phyloP scores from a whole-genome alignment of 2,329 filamentous ascomycete species.

The Xylariaceae sp. region DNA sequence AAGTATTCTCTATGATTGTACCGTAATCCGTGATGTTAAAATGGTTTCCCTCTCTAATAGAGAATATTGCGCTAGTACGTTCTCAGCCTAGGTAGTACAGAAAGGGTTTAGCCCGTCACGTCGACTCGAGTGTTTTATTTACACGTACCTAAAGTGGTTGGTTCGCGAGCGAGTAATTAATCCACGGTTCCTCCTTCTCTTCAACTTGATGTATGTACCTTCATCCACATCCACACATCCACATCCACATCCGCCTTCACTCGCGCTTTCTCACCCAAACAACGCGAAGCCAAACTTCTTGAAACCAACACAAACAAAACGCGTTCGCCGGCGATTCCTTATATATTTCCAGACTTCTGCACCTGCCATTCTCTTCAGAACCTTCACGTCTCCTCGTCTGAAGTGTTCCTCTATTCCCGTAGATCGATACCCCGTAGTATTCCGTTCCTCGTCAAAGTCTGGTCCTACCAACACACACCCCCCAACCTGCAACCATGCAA shows the following conservation, averaged over 20 bases:
- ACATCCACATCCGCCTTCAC: neutral
- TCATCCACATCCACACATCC: neutral
- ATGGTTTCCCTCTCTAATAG: too few species aligned
- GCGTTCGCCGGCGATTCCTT: constrained; percentile 1
- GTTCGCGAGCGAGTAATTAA: neutral
- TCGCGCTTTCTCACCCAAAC: constrained; percentile 10
- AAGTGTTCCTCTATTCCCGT: neutral
- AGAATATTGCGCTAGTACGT: neutral
- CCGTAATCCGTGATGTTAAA: too few species aligned
- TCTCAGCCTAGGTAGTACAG: neutral
- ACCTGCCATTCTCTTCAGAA: constrained; percentile 2
- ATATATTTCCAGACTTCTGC: neutral
- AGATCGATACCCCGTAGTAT: neutral
- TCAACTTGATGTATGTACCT: neutral
- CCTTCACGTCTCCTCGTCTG: neutral
- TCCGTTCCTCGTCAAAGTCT: neutral
- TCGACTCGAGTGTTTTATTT: neutral
- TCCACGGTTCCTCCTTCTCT: neutral
- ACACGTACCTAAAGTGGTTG: neutral
- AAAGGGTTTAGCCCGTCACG: neutral
- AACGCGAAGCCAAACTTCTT: constrained; percentile 1
- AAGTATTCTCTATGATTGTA: too few species aligned
- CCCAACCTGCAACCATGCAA: constrained; percentile 21
- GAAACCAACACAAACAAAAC: constrained; percentile 10
- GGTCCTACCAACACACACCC: neutral